Evolutionary conservation across 73 alveolate species (phyloP).

Genomic region (Paramecium caudatum): DNA sequence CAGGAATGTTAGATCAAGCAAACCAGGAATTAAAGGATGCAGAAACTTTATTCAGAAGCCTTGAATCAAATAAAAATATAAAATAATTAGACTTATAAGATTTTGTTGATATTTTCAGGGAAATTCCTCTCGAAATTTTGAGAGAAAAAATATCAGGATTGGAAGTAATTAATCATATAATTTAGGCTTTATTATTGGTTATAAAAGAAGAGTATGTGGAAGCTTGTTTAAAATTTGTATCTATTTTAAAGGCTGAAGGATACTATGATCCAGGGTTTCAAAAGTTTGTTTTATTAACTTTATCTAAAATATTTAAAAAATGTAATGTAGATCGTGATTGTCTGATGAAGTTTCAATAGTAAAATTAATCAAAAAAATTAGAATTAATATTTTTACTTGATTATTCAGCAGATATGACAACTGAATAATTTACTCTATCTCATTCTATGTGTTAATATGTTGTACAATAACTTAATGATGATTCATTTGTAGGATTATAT

Average conservation of each 20-base stretch:
- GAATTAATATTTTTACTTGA: constrained; percentile 53
- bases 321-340: constrained; percentile 5
- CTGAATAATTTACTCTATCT: constrained; percentile 38
- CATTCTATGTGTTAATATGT: constrained; percentile 47
- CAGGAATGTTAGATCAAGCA: constrained; percentile 50
- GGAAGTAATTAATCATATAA: neutral
- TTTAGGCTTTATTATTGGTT: constrained; percentile 51
- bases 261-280: constrained; percentile 50
- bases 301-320: constrained; percentile 25
- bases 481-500: constrained; percentile 47
- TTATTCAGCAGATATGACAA: constrained; percentile 54
- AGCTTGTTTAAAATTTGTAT: constrained; percentile 17
- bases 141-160: constrained; percentile 11
- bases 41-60: neutral
- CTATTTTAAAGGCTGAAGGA: constrained; percentile 36
- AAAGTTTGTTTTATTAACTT: neutral
- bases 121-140: constrained; percentile 14
- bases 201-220: neutral
- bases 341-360: neutral
- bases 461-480: neutral
- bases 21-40: constrained; percentile 12
- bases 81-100: constrained; percentile 18
- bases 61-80: constrained; percentile 6
- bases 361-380: neutral
- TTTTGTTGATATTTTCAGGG: constrained; percentile 42